phyloP scores from a whole-genome alignment of 1,284 basidiomycete species.

The Tilletia indica region DNA sequence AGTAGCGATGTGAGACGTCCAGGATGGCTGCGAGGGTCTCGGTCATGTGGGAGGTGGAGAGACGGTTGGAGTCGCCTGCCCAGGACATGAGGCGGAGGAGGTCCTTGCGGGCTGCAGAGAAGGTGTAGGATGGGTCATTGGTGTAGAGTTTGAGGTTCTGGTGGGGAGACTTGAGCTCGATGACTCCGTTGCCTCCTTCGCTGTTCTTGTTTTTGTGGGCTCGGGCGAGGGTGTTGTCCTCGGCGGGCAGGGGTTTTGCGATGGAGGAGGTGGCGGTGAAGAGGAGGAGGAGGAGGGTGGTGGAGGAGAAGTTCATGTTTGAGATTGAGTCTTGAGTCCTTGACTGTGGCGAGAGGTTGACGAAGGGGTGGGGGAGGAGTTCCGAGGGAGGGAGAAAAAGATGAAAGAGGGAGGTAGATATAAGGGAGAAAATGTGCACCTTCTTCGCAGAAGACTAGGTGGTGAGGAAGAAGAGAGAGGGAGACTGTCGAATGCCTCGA shows the following conservation, averaged over 20 bases:
- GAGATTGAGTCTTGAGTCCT: no score
- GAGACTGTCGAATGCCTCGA: not conserved
- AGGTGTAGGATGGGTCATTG: constrained; percentile 7
- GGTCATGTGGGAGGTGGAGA: not conserved
- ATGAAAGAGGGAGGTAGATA: not conserved
- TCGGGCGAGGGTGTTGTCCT: not conserved
- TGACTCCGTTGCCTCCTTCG: not conserved
- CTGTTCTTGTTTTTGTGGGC: not conserved
- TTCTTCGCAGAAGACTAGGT: not conserved
- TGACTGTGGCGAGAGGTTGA: no score
- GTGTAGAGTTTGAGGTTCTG: not conserved
- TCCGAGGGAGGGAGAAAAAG: not conserved
- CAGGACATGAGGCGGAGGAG: constrained; percentile 2
- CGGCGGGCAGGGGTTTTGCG: not conserved
- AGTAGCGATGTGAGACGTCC: constrained; percentile 17
- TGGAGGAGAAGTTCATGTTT: not conserved
- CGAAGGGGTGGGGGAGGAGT: not conserved
- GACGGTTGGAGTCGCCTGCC: not conserved
- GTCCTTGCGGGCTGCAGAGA: not conserved
- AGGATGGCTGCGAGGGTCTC: constrained; percentile 19
- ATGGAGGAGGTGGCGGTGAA: not conserved
- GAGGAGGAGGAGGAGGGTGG: not conserved
- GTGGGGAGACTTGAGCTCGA: not conserved
- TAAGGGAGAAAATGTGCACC: not conserved
- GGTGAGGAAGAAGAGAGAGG: not conserved